Base-by-base conservation (phyloP, 2,329 filamentous ascomycete species). In the Teratosphaeria viscida region DNA sequence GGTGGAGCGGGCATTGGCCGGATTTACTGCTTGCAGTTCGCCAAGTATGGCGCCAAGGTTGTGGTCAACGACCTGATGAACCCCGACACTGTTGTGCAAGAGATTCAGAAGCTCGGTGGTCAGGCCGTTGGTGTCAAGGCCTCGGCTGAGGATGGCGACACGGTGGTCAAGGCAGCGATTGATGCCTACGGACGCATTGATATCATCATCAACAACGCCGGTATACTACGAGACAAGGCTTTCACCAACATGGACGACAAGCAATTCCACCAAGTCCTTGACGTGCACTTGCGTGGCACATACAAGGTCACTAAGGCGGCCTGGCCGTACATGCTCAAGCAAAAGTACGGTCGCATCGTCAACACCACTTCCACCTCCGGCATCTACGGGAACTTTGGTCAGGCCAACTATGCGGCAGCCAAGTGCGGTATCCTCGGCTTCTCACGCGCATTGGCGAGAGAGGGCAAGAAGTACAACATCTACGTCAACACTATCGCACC, bases 331-430 rank as follows among this genome's bases (percentile, higher is more conserved):
- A 89, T 99, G 81, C 82, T 97, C 57, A 96, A 96, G 83, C 94
- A 99, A 77, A 97, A 96, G 82, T 99, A 96, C 71, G 94, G 94
- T 66, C 90, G 94, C 70, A 85, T 99, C 62, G 82, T 99, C 71
- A 99, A 99, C 82, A 99, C 94, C 55, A 94, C 94, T 49, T 95
- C 90, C 39, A 97, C 94, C 55, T 95, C 89, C 68, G 94, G 94
- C 76, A 95, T 99, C 75, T 99, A 99, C 74, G 94, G 94, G 68
- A 99, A 96, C 83, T 99, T 99, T 74, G 94, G 94, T 64, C 94
- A 99, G 78, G 90, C 92, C 70, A 99, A 99, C 82, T 99, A 99
- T 76, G 84, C 94, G 63, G 90, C 92, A 54, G 72, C 77, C 49
- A 76, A 75, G 65, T 73, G 64, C 67, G 94, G 90, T 77, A 97